Conservation (phyloP, 2,329 filamentous ascomycete genomes). For the Cryphonectria radicalis region DNA sequence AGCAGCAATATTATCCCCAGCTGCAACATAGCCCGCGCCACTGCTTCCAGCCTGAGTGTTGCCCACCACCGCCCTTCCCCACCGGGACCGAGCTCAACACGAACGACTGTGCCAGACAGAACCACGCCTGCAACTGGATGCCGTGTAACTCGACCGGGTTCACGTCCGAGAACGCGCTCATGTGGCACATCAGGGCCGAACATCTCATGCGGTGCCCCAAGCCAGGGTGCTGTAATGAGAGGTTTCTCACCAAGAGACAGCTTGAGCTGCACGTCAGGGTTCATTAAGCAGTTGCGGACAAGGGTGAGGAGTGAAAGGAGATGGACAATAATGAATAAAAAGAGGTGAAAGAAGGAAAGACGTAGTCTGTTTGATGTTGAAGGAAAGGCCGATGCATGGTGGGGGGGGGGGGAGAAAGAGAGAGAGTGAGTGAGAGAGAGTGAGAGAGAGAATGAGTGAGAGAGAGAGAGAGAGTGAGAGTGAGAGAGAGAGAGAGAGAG, state of each 20-base stretch:
- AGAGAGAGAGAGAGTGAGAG: neutral
- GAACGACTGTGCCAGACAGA: conserved; percentile 36
- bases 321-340: neutral
- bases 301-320: too few relatives aligned
- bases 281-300: neutral
- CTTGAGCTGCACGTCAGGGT: conserved; percentile 44
- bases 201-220: conserved; percentile 49
- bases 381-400: neutral
- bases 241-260: conserved; percentile 41
- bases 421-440: too few relatives aligned
- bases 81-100: conserved; percentile 17
- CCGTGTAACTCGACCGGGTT: conserved; percentile 44
- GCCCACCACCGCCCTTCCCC: conserved; percentile 21
- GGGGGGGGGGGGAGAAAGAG: too few relatives aligned
- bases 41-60: conserved; percentile 24
- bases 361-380: neutral
- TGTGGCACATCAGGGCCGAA: conserved; percentile 49
- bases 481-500: too few relatives aligned
- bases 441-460: too few relatives aligned
- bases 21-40: conserved; percentile 13
- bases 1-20: neutral
- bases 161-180: conserved; percentile 42
- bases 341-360: neutral
- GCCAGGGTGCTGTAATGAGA: conserved; percentile 43
- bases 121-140: conserved; percentile 46